Base-by-base conservation (phyloP, 257 asterid genomes). In the Ehretia macrophylla region DNA sequence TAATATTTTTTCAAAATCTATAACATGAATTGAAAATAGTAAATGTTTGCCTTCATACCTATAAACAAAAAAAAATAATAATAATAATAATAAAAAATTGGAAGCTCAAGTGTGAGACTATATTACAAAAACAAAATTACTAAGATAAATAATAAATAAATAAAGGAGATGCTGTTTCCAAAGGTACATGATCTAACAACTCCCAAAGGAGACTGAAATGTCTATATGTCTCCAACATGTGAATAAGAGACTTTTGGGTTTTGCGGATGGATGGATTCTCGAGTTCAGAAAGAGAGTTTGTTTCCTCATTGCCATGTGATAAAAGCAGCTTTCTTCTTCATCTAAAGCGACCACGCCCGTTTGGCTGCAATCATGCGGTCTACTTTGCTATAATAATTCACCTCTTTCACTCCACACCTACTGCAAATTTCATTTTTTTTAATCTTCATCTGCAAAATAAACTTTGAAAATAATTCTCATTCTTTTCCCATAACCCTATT, bases 341-440 rank as follows among this genome's bases (percentile, higher is more conserved):
- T 68, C 46, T 72, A 77, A 88, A 71, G 80, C 52, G 55, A 73
- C 81, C 97, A 83, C 88, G 90, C 94, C 78, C 68, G 72, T 80
- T 85, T 78, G 80, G 81, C 72, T 70, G 70, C 86, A 84, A 88
- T 88, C 85, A 85, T 86, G 60, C 64, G 84, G 85, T 88, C 94
- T 77, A 74, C 84, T 78, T 82, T 70, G 62, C 67, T 74, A 83
- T 79, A 52, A 83, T 81, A 52, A 83, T 81, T 88, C 78, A 49
- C 63, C 51, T 65, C 40, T 58, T 63, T 55, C 10, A 42, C 35
- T 27, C 35, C 35, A 27, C 6, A n/a, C 35, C 35, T 3, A 27
- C 37, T 45, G n/a, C n/a, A n/a, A n/a, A n/a, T n/a, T n/a, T n/a
- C 58, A 12, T 52, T 51, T 22, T 48, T 14, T 19, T 10, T 8